Percentiles rank a stretch among this genome's conserved stretches.
These are phyloP conservation scores for Talaromyces proteolyticus DNA, from an alignment of 495 filamentous ascomycete genomes.

Conservation along the genomic window DNA sequence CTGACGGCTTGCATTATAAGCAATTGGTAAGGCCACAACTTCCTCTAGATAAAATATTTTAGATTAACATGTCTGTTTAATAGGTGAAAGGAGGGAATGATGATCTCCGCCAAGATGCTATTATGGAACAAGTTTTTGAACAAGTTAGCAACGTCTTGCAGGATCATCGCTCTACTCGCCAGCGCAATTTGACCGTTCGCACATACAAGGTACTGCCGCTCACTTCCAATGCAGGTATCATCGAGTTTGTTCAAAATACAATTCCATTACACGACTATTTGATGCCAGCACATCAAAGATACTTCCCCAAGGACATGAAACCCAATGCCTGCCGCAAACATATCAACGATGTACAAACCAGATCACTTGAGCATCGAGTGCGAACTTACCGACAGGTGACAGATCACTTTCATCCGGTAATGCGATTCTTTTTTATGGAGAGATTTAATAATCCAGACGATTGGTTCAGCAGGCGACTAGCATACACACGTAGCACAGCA, in stretches of 20 bases:
- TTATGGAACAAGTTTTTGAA: constrained; percentile 99
- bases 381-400: constrained; percentile 65
- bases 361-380: constrained; percentile 64
- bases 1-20: constrained; percentile 72
- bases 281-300: constrained; percentile 81
- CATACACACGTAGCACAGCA: constrained; percentile 88
- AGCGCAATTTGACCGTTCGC: constrained; percentile 80
- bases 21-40: constrained; percentile 58
- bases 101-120: constrained; percentile 96
- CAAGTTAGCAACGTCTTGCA: constrained; percentile 87
- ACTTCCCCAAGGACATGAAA: constrained; percentile 82
- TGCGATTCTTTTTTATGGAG: constrained; percentile 96
- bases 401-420: constrained; percentile 83
- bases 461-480: constrained; percentile 82
- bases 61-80: too few relatives aligned
- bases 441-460: constrained; percentile 90
- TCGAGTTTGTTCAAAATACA: constrained; percentile 93
- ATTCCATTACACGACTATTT: constrained; percentile 86
- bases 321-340: constrained; percentile 65
- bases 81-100: constrained; percentile 90
- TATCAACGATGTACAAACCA: constrained; percentile 64
- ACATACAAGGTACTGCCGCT: constrained; percentile 96
- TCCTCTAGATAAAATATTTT: neutral
- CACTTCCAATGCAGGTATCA: constrained; percentile 77
- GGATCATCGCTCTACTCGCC: constrained; percentile 76